phyloP scores from a whole-genome alignment of 2,329 filamentous ascomycete genomes.

The Fusarium caatingaense region DNA sequence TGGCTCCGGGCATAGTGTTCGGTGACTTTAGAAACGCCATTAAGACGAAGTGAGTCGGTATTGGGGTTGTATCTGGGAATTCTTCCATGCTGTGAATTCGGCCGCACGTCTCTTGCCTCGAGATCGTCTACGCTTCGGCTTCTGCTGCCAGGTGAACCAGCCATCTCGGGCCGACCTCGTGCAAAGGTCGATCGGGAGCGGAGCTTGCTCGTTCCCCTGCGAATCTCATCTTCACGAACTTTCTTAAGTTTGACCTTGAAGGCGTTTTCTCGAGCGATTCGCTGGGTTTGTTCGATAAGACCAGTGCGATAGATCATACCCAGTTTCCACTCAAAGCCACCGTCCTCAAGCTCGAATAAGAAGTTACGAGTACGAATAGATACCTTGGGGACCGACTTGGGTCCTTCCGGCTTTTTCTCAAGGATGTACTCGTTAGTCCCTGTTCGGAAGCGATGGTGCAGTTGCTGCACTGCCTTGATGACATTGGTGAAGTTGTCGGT shows the following conservation, averaged over 20 bases:
- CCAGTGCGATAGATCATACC: slow-evolving; percentile 93
- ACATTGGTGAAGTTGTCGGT: slow-evolving; percentile 95
- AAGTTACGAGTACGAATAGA: slow-evolving; percentile 84
- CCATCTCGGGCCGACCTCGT: slow-evolving; percentile 50
- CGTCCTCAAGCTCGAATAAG: slow-evolving; percentile 93
- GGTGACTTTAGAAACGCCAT: slow-evolving; percentile 76
- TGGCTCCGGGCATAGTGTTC: slow-evolving; percentile 80
- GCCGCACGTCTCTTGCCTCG: slow-evolving; percentile 47
- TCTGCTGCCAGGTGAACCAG: slow-evolving; percentile 55
- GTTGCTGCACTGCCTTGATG: slow-evolving; percentile 85
- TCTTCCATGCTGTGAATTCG: slow-evolving; percentile 53
- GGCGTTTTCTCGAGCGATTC: slow-evolving; percentile 88
- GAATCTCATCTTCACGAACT: slow-evolving; percentile 76
- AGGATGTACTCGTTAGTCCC: slow-evolving; percentile 89
- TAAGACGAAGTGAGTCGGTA: slow-evolving; percentile 72
- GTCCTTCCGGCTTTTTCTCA: slow-evolving; percentile 84
- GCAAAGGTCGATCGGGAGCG: slow-evolving; percentile 66
- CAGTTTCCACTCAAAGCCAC: slow-evolving; percentile 96
- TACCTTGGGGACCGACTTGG: slow-evolving; percentile 87
- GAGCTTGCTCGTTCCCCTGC: slow-evolving; percentile 63
- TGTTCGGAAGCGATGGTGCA: slow-evolving; percentile 93
- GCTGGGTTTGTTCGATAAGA: slow-evolving; percentile 87
- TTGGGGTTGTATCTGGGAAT: slow-evolving; percentile 83
- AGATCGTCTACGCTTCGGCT: slow-evolving; percentile 67
- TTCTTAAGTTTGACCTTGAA: slow-evolving; percentile 89